Evolutionary conservation across 2,329 filamentous ascomycete genomes (phyloP).

Genomic region (Diplocarpon mali): DNA sequence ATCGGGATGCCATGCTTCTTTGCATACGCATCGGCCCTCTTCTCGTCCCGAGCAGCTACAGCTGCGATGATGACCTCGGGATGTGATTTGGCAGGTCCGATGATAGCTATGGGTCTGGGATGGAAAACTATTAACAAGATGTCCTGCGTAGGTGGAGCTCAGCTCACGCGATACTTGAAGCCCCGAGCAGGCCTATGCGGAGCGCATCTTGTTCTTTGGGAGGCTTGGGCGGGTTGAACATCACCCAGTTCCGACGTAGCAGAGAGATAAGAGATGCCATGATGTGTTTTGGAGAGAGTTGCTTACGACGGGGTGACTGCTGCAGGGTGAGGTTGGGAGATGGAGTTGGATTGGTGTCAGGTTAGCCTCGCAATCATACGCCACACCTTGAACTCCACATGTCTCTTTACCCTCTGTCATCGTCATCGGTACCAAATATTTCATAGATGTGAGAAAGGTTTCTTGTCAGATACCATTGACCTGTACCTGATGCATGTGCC

Average conservation of each 20-base stretch:
- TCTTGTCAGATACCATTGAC: no score
- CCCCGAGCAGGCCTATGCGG: constrained; percentile 28
- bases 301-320: neutral
- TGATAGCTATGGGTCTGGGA: constrained; percentile 31
- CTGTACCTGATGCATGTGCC: no score
- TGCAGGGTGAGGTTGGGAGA: neutral
- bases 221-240: constrained; percentile 7
- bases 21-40: constrained; percentile 34
- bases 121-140: neutral
- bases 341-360: neutral
- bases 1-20: constrained; percentile 6
- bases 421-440: no score
- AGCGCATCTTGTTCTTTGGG: constrained; percentile 20
- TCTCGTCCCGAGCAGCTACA: constrained; percentile 39
- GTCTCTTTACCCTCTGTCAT: no score
- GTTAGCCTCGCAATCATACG: no score
- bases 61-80: constrained; percentile 41
- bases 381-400: no score
- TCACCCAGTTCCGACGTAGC: constrained; percentile 7
- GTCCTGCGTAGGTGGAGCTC: neutral
- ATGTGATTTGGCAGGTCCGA: constrained; percentile 40
- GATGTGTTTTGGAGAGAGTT: neutral
- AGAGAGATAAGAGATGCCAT: constrained; percentile 3
- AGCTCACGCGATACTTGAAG: constrained; percentile 27
- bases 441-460: no score